Evolutionary conservation across 2,329 filamentous ascomycete genomes (phyloP).

Genomic region (Xylariaceae sp.): DNA sequence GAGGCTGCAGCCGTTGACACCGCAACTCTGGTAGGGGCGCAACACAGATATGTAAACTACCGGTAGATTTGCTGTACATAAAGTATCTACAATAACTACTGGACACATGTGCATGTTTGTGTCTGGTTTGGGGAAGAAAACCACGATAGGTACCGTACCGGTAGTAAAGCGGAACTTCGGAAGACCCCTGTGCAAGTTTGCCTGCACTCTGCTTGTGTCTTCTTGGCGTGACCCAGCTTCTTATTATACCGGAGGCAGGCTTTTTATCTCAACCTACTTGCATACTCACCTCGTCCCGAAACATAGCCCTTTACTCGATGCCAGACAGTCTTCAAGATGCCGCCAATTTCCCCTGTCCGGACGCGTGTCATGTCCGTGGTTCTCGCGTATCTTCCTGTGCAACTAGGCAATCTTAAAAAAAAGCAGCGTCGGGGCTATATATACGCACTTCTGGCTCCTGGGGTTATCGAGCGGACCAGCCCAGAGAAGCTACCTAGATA

Average conservation of each 20-base stretch:
- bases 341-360: background rate
- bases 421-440: background rate
- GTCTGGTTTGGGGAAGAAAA: background rate
- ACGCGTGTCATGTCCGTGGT: conserved; percentile 3
- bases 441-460: background rate
- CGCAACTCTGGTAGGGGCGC: background rate
- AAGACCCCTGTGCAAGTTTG: background rate
- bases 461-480: background rate
- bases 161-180: background rate
- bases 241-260: background rate
- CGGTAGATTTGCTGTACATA: too few species aligned
- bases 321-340: background rate
- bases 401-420: conserved; percentile 12
- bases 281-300: background rate
- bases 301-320: background rate
- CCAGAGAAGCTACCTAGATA: background rate
- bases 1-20: conserved; percentile 3
- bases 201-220: background rate
- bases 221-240: background rate
- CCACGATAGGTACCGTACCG: background rate
- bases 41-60: too few species aligned
- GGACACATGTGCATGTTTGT: conserved; percentile 1
- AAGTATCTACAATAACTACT: too few species aligned
- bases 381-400: conserved; percentile 9
- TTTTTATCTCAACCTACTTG: background rate